Evolutionary conservation across 768 basidiomycete species (phyloP).

Genomic region (Collybia nuda): DNA sequence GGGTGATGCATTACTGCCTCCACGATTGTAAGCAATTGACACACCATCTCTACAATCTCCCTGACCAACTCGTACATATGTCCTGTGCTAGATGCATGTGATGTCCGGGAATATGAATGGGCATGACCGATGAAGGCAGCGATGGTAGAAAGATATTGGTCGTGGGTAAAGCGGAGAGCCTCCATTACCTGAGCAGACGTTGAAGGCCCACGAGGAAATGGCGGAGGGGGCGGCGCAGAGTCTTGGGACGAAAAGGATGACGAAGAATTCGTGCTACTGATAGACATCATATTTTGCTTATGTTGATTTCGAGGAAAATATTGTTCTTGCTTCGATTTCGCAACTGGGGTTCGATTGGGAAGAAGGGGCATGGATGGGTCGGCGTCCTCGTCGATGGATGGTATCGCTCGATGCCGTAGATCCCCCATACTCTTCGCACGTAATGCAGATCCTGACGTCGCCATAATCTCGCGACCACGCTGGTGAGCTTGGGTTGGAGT

Average conservation of each 20-base stretch:
- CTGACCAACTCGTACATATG: slow-evolving; percentile 94
- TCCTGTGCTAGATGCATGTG: slow-evolving; percentile 91
- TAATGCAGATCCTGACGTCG: slow-evolving; percentile 28
- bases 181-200: slow-evolving; percentile 69
- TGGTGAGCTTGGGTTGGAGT: slow-evolving; percentile 34
- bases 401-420: slow-evolving; percentile 30
- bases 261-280: slow-evolving; percentile 71
- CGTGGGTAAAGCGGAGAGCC: slow-evolving; percentile 81
- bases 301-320: slow-evolving; percentile 37
- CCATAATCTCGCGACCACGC: slow-evolving; percentile 18
- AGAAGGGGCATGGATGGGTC: slow-evolving; percentile 34
- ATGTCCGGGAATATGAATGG: slow-evolving; percentile 86
- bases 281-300: slow-evolving; percentile 46
- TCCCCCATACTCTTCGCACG: slow-evolving; percentile 58
- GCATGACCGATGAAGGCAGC: slow-evolving; percentile 98
- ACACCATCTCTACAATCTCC: slow-evolving; percentile 91
- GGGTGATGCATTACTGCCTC: slow-evolving; percentile 84
- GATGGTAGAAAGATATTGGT: slow-evolving; percentile 88
- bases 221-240: slow-evolving; percentile 46
- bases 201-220: slow-evolving; percentile 75
- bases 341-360: slow-evolving; percentile 24
- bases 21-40: slow-evolving; percentile 87
- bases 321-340: slow-evolving; percentile 9
- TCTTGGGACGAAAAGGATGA: slow-evolving; percentile 71
- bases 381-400: slow-evolving; percentile 32